Evolutionary conservation across 208 protist species (phyloP), one percentile per base, ranked within the genome.

Genomic region (Trypanosoma melophagium): DNA sequence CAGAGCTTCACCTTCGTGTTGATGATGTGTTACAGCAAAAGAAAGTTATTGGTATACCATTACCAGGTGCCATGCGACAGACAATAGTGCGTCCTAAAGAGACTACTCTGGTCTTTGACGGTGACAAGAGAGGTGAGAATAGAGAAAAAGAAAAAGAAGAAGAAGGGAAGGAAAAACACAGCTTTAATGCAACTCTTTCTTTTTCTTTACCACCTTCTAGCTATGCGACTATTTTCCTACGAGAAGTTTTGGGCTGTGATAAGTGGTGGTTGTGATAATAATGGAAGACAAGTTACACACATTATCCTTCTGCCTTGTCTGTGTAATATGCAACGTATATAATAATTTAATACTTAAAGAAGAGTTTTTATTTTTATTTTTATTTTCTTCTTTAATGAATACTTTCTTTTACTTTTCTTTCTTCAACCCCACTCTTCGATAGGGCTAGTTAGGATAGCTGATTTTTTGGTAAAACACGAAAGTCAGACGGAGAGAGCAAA

Each of bases 221-320:
- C 70, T 95, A 95, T 71, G 90, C 90, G 12, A 95, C 90, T 21
- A 67, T 95, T 12, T 81, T 89, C 45, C 73, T 95, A 31, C 84
- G 87, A 0, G 87, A 93, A 66, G 77, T 93, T 40, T 74, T 93
- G 2, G 77, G 77, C 14, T 83, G 58, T 47, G 79, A 89, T 51
- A 66, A 79, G 69, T 88, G 86, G 81, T 91, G 83, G 83, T 88
- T 50, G 79, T 16, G 21, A 40, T 52, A 7, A 28, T 13, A 28
- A 47, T 41, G 41, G 47, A 31, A 62, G 1, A 70, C 17, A 42
- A 35, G 24, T 41, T 49, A 63, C 52, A 35, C 28, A 35, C 5
- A 35, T 35, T 35, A 35, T 60, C 5, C 51, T 55, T 21, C 22
- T 56, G 1, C n/a, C 53, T 71, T 16, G 9, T 63, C 61, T 56